phyloP scores from a whole-genome alignment of 371 early-diverging fungal species.

The Mucor mucedo region DNA sequence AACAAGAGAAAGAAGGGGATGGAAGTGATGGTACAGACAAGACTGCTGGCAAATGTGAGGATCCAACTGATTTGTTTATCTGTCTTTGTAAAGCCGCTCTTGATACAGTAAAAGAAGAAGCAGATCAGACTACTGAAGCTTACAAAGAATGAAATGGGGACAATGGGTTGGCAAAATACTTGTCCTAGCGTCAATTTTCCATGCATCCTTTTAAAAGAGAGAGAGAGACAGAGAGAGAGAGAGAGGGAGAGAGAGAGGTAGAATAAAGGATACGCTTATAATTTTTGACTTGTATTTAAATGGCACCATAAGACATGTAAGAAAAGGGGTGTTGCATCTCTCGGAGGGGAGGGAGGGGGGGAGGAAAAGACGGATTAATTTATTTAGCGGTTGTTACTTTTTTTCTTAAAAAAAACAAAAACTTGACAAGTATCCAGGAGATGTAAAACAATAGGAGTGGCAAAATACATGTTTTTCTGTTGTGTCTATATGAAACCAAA shows the following conservation, averaged over 20 bases:
- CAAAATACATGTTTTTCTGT: too few relatives aligned
- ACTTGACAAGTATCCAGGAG: too few relatives aligned
- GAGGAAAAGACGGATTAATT: too few relatives aligned
- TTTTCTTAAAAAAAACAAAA: too few relatives aligned
- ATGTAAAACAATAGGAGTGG: too few relatives aligned
- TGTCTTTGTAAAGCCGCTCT: slow-evolving; percentile 29
- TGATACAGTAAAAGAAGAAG: slow-evolving; percentile 34
- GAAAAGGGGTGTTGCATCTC: background rate
- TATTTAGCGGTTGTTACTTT: too few relatives aligned
- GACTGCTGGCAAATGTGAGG: slow-evolving; percentile 44
- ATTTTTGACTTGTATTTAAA: background rate
- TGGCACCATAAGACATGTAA: background rate
- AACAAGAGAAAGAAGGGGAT: slow-evolving; percentile 35
- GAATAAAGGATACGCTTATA: too few relatives aligned
- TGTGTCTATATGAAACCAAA: too few relatives aligned
- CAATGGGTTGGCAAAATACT: slow-evolving; percentile 30
- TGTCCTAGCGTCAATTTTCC: slow-evolving; percentile 26
- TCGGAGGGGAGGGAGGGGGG: too few relatives aligned
- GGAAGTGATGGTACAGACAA: slow-evolving; percentile 38
- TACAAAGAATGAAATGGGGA: slow-evolving; percentile 19
- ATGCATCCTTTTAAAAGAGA: slow-evolving; percentile 6
- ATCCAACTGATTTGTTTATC: slow-evolving; percentile 47
- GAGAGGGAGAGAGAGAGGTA: too few relatives aligned
- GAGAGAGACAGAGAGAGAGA: slow-evolving; percentile 2
- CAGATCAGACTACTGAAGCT: slow-evolving; percentile 20